Base-by-base conservation (phyloP, 495 filamentous ascomycete species). In the Amphirosellinia nigrospora region DNA sequence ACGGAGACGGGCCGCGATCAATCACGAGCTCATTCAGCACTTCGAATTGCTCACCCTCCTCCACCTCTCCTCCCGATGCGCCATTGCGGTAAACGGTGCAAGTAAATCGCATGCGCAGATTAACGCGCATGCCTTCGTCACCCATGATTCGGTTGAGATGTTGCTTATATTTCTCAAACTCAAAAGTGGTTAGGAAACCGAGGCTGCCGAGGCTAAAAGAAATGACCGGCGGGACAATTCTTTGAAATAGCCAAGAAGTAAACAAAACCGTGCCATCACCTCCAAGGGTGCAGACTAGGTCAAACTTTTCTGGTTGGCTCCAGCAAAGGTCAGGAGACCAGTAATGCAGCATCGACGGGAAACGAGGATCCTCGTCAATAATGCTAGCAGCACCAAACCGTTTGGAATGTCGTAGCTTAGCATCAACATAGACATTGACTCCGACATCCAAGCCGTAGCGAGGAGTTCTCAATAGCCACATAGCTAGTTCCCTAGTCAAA, bases 11-110 rank as follows among this genome's bases (percentile, higher is more conserved):
- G 62, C 96, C 96, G 38, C 96, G 91, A 80, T 99, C 96, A 74
- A 99, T 97, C 73, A 99, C 94, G 26, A 99, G 88, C 81, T 99
- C 96, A 81, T 98, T 98, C 55, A 98, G 88, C 15, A 98, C 94
- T 78, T 97, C 94, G 70, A 96, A 97, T 73, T 95, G 93, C 80
- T 97, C 94, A 30, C 88, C 88, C 74, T 92, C 90, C 70, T 91
- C 87, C 67, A 92, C 84, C 8, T 90, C 87, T 48, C 79, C 74
- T 28, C 79, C 82, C 0, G 62, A 66, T 1, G 78, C 73, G n/a
- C 81, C 80, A 56, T 84, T 78, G n/a, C 93, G 90, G 82, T 91
- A 97, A 28, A 97, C 92, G 8, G 94, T 97, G 80, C 95, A 97
- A 41, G 95, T 98, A 81, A 99, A 99, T 66, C 96, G 92, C 93